A percentile compares a stretch with the other conserved stretches of the same genome.
These are phyloP conservation scores for Saitoella complicata DNA, from an alignment of 805 yeast species.

Conservation along the genomic window DNA sequence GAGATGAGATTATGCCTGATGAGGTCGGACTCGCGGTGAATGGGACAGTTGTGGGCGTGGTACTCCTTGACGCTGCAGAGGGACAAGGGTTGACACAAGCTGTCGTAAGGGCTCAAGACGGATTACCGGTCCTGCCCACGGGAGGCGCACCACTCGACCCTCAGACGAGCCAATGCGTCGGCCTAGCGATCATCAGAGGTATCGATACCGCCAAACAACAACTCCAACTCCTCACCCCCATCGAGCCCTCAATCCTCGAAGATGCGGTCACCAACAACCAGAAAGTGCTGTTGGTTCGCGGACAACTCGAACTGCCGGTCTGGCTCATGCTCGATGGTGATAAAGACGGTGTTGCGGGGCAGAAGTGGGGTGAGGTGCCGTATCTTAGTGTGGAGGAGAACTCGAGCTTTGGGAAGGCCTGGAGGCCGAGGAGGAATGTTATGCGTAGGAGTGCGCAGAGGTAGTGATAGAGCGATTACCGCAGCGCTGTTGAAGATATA, in stretches of 20 bases:
- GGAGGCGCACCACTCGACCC: constrained; percentile 1
- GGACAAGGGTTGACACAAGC: not conserved
- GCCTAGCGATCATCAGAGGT: constrained; percentile 8
- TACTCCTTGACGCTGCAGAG: constrained; percentile 4
- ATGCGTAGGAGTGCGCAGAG: too few relatives aligned
- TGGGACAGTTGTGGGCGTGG: constrained; percentile 22
- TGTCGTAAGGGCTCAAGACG: not conserved
- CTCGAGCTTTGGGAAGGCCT: too few relatives aligned
- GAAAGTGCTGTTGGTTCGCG: not conserved
- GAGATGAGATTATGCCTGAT: constrained; percentile 12
- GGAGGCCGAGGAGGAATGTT: too few relatives aligned
- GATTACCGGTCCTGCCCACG: not conserved
- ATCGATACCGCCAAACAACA: constrained; percentile 3
- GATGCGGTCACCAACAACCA: not conserved
- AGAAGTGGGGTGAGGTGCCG: too few relatives aligned
- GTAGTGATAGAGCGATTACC: too few relatives aligned
- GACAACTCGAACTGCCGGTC: not conserved
- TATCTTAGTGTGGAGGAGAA: too few relatives aligned
- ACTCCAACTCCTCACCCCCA: constrained; percentile 5
- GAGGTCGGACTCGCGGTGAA: constrained; percentile 18
- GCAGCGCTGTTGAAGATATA: too few relatives aligned
- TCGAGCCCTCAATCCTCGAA: not conserved
- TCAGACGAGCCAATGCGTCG: constrained; percentile 4
- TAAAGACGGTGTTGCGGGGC: too few relatives aligned
- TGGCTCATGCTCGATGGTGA: not conserved